phyloP scores from a whole-genome alignment of 176 grass and related monocot genomes.

The Raddia guianensis region DNA sequence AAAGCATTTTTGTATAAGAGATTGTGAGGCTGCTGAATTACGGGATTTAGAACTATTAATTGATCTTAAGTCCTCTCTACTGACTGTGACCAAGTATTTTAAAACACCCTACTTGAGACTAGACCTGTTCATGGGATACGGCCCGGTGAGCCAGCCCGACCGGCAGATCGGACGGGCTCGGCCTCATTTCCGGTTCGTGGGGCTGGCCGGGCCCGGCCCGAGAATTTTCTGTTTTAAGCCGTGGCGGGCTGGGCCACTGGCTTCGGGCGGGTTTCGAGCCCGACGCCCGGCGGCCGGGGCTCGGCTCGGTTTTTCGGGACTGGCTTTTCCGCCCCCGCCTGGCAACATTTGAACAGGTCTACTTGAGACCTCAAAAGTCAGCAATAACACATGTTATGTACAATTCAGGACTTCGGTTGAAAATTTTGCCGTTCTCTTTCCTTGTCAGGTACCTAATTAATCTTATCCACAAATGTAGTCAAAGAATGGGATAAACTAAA shows the following conservation, averaged over 20 bases:
- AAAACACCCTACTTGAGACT: background rate
- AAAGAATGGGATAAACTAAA: background rate
- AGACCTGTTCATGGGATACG: too few relatives aligned
- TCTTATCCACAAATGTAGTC: constrained; percentile 3
- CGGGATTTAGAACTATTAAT: background rate
- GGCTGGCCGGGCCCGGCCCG: too few relatives aligned
- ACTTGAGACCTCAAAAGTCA: constrained; percentile 1
- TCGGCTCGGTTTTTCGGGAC: too few relatives aligned
- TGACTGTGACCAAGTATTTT: background rate
- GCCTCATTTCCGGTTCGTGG: too few relatives aligned
- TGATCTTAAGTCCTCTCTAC: background rate
- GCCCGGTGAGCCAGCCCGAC: too few relatives aligned
- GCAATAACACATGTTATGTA: constrained; percentile 12
- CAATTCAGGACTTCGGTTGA: background rate
- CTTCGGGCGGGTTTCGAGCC: too few relatives aligned
- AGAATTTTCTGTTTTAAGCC: too few relatives aligned
- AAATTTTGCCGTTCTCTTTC: background rate
- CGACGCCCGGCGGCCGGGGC: too few relatives aligned
- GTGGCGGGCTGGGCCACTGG: too few relatives aligned
- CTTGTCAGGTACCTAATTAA: constrained; percentile 3
- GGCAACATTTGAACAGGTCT: too few relatives aligned
- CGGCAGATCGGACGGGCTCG: too few relatives aligned
- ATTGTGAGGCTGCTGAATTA: constrained; percentile 11
- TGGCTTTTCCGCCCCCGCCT: too few relatives aligned
- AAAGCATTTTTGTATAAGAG: background rate